A percentile compares a stretch with the other conserved stretches of the same genome.
These are phyloP conservation scores for Cladophialophora exuberans DNA, from an alignment of 2,329 filamentous ascomycete genomes.

Conservation along the genomic window DNA sequence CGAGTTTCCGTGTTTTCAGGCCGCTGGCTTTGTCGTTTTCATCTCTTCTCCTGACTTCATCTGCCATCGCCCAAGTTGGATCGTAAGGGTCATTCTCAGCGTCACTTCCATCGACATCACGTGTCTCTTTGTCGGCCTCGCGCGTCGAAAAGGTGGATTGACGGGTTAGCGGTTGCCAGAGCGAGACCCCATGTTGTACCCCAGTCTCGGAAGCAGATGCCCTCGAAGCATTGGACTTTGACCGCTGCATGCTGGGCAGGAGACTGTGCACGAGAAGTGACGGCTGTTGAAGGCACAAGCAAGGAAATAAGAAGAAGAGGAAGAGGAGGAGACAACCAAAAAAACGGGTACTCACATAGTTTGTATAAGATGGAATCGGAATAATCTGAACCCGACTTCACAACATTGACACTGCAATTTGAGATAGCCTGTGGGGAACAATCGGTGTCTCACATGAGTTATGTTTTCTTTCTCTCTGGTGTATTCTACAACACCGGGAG, in stretches of 20 bases:
- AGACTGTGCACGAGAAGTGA: background rate
- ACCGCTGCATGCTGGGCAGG: background rate
- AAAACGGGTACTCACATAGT: too few species aligned
- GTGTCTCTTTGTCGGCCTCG: background rate
- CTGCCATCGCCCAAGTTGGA: background rate
- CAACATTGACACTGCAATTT: background rate
- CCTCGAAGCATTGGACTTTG: background rate
- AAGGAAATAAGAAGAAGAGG: background rate
- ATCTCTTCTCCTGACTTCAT: background rate
- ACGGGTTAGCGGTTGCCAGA: background rate
- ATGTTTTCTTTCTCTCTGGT: background rate
- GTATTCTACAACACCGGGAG: background rate
- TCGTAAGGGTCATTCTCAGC: background rate
- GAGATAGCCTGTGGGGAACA: background rate
- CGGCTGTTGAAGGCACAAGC: background rate
- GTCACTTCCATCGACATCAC: background rate
- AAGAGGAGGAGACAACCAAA: background rate
- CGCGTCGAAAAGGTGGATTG: background rate
- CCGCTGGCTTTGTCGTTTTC: background rate
- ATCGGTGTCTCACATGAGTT: background rate
- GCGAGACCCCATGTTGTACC: background rate
- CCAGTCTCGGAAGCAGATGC: background rate
- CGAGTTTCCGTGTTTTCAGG: conserved; percentile 43
- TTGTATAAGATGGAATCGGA: background rate
- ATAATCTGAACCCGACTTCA: background rate